Percentiles rank a stretch among this genome's conserved stretches.
Evolutionary conservation across 139 green algal genomes (phyloP).

Genomic region (Chlorella sp.): DNA sequence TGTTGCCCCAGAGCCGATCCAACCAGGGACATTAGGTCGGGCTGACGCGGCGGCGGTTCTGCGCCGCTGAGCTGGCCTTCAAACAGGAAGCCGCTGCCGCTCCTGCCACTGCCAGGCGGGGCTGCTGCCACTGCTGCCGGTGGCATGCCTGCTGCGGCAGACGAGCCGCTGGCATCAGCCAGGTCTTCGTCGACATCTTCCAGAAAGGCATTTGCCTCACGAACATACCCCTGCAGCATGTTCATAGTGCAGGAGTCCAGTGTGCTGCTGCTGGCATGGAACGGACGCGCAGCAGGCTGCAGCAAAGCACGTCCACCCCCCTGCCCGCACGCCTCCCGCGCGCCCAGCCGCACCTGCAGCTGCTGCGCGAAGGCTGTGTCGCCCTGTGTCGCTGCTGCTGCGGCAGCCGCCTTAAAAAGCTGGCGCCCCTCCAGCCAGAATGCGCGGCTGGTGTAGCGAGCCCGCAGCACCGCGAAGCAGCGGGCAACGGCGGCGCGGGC

Average conservation of each 20-base stretch:
- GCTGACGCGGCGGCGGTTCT: neutral
- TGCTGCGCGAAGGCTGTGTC: neutral
- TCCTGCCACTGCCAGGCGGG: neutral
- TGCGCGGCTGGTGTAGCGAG: constrained; percentile 15
- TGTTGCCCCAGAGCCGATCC: neutral
- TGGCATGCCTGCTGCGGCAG: neutral
- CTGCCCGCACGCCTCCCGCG: too few species aligned
- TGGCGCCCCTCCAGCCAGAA: constrained; percentile 32
- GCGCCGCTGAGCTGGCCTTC: constrained; percentile 36
- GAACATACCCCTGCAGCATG: neutral
- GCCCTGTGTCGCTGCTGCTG: neutral
- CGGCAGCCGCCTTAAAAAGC: constrained; percentile 25
- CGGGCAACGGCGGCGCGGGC: neutral
- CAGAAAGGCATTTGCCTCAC: neutral
- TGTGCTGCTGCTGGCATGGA: too few species aligned
- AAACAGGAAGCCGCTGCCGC: constrained; percentile 28
- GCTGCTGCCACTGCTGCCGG: neutral
- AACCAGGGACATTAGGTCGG: neutral
- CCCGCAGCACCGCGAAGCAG: constrained; percentile 23
- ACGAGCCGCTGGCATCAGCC: neutral
- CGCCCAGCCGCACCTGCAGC: too few species aligned
- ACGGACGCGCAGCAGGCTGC: too few species aligned
- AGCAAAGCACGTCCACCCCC: too few species aligned
- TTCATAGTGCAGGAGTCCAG: too few species aligned
- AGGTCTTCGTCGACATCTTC: neutral